phyloP scores from a whole-genome alignment of 164 flowering plant species.

The Houttuynia cordata region DNA sequence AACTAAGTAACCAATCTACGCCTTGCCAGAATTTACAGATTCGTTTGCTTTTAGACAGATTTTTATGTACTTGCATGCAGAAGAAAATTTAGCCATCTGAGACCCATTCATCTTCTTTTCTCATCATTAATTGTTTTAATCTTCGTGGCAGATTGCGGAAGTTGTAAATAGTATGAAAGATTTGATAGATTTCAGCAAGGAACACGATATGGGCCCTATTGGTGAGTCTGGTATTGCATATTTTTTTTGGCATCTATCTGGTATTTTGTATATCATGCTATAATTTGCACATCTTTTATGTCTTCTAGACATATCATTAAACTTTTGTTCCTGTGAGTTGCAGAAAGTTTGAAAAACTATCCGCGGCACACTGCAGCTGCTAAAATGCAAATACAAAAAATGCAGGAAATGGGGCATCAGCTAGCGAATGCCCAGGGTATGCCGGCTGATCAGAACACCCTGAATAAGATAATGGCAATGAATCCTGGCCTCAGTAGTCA shows the following conservation, averaged over 20 bases:
- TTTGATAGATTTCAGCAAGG: constrained; percentile 67
- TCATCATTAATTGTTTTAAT: background rate
- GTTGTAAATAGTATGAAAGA: constrained; percentile 95
- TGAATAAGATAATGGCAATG: constrained; percentile 56
- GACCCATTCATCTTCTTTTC: background rate
- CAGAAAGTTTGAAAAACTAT: constrained; percentile 85
- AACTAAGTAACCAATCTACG: no score
- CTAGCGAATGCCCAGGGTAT: constrained; percentile 44
- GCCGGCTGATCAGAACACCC: constrained; percentile 48
- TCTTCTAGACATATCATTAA: background rate
- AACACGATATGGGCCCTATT: constrained; percentile 66
- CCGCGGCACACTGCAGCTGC: constrained; percentile 45
- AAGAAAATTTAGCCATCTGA: background rate
- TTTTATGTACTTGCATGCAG: no score
- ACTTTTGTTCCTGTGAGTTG: constrained; percentile 4
- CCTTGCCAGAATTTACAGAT: no score
- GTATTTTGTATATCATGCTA: background rate
- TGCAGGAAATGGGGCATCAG: constrained; percentile 68
- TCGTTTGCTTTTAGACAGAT: no score
- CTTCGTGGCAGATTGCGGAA: constrained; percentile 62
- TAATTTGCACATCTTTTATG: background rate
- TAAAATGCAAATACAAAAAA: constrained; percentile 53
- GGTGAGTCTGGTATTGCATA: constrained; percentile 36
- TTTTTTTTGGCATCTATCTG: no score
- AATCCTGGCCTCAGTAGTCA: constrained; percentile 48